Evolutionary conservation across 306 rosid species (phyloP), one percentile per base, ranked within the genome.

Genomic region (Hippophae tibetana): DNA sequence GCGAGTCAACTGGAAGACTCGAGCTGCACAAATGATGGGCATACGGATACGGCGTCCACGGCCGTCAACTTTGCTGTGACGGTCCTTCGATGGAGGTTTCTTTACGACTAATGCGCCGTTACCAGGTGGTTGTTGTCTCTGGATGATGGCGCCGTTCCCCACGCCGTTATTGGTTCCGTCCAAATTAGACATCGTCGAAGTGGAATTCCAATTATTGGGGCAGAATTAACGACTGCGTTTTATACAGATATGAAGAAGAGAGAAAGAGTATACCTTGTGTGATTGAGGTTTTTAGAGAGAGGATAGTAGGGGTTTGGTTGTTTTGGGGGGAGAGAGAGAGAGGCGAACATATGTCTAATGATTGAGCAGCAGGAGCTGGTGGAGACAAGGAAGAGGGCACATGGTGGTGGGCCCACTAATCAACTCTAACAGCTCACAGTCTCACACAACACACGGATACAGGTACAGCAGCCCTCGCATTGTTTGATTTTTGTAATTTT

Each of bases 321-420:
- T 62, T 63, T 57, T 43, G 46, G 43, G 38, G 38, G 71, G 45
- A 54, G 74, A 50, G 63, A 56, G 47, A 49, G 61, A 31, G 45
- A 52, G 46, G 25, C 54, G 67, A 27, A 11, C 47, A 18, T 72
- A 49, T 64, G 54, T 80, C 86, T 81, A 88, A 93, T 88, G 70
- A 93, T 93, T 84, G 95, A 87, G 97, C 75, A 86, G 94, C 93
- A 87, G 89, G 79, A 85, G 95, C 87, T 85, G 98, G 96, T 87
- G 95, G 95, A 86, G 95, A 93, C 94, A 88, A 18, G 96, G 82
- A 73, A 71, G 78, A 76, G 65, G 76, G 85, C 99, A 93, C 99
- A 93, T 93, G 99, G 98, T 63, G 72, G 80, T 84, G 90, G 95
- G 80, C 67, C 94, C 84, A 65, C 42, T 41, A 50, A 42, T 56